Percentiles rank a stretch among this genome's conserved stretches.
These are phyloP conservation scores for Musa schizocarpa DNA, from an alignment of 176 grass and related monocot genomes.

Conservation along the genomic window DNA sequence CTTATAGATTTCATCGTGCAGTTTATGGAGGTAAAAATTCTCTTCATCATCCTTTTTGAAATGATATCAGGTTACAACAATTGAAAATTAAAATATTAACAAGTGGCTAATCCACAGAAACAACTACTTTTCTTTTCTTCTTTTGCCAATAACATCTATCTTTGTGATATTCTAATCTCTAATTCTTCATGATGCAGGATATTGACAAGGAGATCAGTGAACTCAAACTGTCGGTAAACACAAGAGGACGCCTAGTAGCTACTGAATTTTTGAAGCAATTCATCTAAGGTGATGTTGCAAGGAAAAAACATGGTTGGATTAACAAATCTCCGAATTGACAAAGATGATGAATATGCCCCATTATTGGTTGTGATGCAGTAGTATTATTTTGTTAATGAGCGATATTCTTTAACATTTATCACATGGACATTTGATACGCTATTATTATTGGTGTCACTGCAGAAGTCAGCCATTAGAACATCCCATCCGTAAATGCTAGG, in stretches of 20 bases:
- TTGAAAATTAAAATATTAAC: too few relatives aligned
- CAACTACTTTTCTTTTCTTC: background rate
- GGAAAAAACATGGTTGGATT: background rate
- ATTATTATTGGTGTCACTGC: too few relatives aligned
- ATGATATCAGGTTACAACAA: too few relatives aligned
- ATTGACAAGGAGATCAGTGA: slow-evolving; percentile 95
- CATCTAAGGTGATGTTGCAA: slow-evolving; percentile 35
- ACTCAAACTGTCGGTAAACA: slow-evolving; percentile 84
- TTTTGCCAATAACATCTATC: too few relatives aligned
- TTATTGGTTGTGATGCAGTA: too few relatives aligned
- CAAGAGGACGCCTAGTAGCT: slow-evolving; percentile 77
- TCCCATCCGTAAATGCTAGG: too few relatives aligned
- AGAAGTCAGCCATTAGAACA: too few relatives aligned
- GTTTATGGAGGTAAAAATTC: slow-evolving; percentile 82
- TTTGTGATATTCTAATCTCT: background rate
- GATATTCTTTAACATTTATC: too few relatives aligned
- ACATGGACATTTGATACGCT: too few relatives aligned
- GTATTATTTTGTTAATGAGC: too few relatives aligned
- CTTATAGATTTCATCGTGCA: slow-evolving; percentile 98
- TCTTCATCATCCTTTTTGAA: background rate
- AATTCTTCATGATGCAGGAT: slow-evolving; percentile 34
- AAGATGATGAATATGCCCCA: too few relatives aligned
- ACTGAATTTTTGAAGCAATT: slow-evolving; percentile 97
- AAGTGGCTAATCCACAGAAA: background rate
- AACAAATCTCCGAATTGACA: background rate